Percentiles rank a stretch among this genome's conserved stretches.
These are phyloP conservation scores for Calvatia gigantea DNA, from an alignment of 768 basidiomycete genomes.

Conservation along the genomic window DNA sequence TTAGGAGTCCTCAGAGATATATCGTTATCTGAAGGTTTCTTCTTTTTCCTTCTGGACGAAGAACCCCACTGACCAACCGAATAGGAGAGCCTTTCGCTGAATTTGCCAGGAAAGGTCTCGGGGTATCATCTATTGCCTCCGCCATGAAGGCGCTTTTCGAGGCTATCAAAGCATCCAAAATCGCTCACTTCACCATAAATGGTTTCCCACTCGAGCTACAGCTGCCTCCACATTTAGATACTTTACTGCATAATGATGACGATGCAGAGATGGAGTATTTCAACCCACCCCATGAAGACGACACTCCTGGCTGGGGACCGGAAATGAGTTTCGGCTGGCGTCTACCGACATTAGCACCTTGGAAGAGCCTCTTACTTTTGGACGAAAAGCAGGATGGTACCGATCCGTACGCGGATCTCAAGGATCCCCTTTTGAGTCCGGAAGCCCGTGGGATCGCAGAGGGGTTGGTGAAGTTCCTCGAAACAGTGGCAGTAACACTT, in stretches of 20 bases:
- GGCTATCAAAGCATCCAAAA: slow-evolving; percentile 68
- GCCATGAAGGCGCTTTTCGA: slow-evolving; percentile 82
- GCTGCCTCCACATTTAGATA: slow-evolving; percentile 77
- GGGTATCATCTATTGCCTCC: slow-evolving; percentile 65
- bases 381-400: slow-evolving; percentile 45
- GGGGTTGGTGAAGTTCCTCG: slow-evolving; percentile 71
- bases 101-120: slow-evolving; percentile 56
- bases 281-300: slow-evolving; percentile 50
- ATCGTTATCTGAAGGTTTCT: slow-evolving; percentile 58
- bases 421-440: slow-evolving; percentile 53
- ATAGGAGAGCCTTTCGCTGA: slow-evolving; percentile 58
- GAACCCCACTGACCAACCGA: background rate
- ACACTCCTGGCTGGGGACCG: slow-evolving; percentile 55
- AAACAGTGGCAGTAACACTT: slow-evolving; percentile 68
- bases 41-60: slow-evolving; percentile 8
- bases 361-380: slow-evolving; percentile 86
- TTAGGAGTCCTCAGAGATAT: slow-evolving; percentile 71
- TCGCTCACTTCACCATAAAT: slow-evolving; percentile 77
- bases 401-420: slow-evolving; percentile 55
- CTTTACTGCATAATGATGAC: slow-evolving; percentile 63
- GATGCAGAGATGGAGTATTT: slow-evolving; percentile 52
- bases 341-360: slow-evolving; percentile 74
- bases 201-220: slow-evolving; percentile 82
- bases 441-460: slow-evolving; percentile 70
- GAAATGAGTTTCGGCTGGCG: slow-evolving; percentile 72